These are phyloP conservation scores for Solanum ossicruentum DNA, from an alignment of 257 asterid genomes.

Conservation along the genomic window DNA sequence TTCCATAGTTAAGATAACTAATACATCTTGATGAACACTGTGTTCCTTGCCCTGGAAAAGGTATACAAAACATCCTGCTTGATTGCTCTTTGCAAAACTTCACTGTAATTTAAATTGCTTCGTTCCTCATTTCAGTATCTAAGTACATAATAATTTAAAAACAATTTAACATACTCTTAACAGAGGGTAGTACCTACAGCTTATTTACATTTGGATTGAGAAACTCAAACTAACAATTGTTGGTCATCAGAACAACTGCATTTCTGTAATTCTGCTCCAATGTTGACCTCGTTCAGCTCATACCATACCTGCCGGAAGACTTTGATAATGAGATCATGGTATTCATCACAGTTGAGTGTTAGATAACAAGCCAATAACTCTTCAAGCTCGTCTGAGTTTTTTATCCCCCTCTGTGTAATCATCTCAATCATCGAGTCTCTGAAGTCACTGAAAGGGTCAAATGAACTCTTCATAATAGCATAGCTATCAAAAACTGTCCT, in stretches of 20 bases:
- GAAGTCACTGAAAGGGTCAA: constrained; percentile 52
- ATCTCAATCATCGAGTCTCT: constrained; percentile 83
- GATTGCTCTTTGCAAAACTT: background rate
- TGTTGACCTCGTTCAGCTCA: constrained; percentile 29
- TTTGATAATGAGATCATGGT: constrained; percentile 59
- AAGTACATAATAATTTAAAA: background rate
- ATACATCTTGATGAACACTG: background rate
- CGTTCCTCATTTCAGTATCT: background rate
- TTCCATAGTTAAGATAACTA: background rate
- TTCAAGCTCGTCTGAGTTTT: constrained; percentile 50
- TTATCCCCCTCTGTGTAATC: constrained; percentile 54
- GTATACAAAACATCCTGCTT: background rate
- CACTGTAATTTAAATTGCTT: background rate
- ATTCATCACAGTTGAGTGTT: constrained; percentile 47
- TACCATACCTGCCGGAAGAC: constrained; percentile 67
- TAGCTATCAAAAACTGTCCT: constrained; percentile 38
- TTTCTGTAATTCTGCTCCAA: constrained; percentile 10
- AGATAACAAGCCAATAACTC: constrained; percentile 75
- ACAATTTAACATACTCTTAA: background rate
- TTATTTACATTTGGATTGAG: background rate
- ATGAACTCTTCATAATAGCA: constrained; percentile 59
- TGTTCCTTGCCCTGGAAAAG: background rate
- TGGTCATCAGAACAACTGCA: constrained; percentile 1
- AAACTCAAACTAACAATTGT: background rate
- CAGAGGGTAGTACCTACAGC: background rate